phyloP scores from a whole-genome alignment of 306 rosid genomes.

The Parietaria judaica region DNA sequence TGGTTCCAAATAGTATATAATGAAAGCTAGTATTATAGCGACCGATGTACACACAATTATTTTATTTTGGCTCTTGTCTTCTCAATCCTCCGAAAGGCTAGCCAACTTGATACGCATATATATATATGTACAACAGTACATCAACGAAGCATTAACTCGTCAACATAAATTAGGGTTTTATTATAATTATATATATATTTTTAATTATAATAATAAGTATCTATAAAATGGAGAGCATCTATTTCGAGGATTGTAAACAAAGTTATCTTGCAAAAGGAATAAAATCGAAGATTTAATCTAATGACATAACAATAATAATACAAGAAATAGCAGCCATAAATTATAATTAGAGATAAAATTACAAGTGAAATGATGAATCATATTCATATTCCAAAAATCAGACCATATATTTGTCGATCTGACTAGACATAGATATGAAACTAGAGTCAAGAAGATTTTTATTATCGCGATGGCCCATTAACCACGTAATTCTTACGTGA shows the following conservation, averaged over 20 bases:
- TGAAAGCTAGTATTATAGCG: neutral
- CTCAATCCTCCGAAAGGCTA: conserved; percentile 17
- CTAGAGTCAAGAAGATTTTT: no score
- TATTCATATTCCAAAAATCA: no score
- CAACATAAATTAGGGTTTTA: neutral
- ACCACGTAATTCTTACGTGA: no score
- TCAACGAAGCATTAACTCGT: neutral
- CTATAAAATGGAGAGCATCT: neutral
- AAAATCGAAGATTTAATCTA: no score
- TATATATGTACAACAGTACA: neutral
- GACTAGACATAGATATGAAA: no score
- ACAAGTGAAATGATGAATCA: no score
- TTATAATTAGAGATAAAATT: no score
- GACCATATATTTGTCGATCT: no score
- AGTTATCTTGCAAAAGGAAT: no score
- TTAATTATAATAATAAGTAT: neutral
- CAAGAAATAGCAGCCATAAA: no score
- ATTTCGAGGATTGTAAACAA: neutral
- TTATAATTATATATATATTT: neutral
- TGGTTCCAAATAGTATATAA: neutral
- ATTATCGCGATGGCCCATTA: no score
- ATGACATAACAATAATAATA: no score
- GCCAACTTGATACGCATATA: neutral
- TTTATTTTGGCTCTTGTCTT: conserved; percentile 20
- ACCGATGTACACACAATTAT: neutral